A percentile compares a stretch with the other conserved stretches of the same genome.
Evolutionary conservation across 106 monocot genomes (phyloP).

Genomic region (Chionographis japonica): DNA sequence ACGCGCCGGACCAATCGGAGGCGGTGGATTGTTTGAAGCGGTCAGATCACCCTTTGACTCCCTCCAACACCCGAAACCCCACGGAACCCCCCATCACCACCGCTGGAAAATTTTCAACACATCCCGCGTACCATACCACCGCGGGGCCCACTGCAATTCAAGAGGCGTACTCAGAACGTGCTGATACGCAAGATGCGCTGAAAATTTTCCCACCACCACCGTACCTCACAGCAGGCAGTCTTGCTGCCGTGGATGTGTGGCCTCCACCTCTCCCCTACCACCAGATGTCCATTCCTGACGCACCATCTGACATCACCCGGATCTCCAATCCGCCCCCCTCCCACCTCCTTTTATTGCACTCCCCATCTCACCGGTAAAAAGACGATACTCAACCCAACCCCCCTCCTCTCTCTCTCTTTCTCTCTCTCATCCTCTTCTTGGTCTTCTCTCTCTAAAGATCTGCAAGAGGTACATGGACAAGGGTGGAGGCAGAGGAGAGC

Average conservation of each 20-base stretch:
- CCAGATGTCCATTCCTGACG: slow-evolving; percentile 23
- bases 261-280: not conserved
- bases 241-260: not conserved
- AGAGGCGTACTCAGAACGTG: too few relatives aligned
- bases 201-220: too few relatives aligned
- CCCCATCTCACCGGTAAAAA: slow-evolving; percentile 22
- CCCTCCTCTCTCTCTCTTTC: not conserved
- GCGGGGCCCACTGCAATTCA: too few relatives aligned
- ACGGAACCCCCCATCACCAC: not conserved
- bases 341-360: slow-evolving; percentile 28
- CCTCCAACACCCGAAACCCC: not conserved
- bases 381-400: slow-evolving; percentile 21
- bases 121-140: too few relatives aligned
- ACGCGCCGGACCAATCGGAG: slow-evolving; percentile 40
- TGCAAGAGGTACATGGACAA: slow-evolving; percentile 15
- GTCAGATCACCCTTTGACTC: slow-evolving; percentile 19
- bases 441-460: slow-evolving; percentile 1
- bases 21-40: slow-evolving; percentile 9
- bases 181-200: too few relatives aligned
- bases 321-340: not conserved
- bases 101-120: not conserved
- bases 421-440: not conserved
- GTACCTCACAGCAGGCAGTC: not conserved
- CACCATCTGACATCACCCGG: slow-evolving; percentile 36
- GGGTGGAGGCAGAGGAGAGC: slow-evolving; percentile 12